These are phyloP conservation scores for Cyberlindnera galapagoensis DNA, from an alignment of 805 yeast genomes.

Conservation along the genomic window DNA sequence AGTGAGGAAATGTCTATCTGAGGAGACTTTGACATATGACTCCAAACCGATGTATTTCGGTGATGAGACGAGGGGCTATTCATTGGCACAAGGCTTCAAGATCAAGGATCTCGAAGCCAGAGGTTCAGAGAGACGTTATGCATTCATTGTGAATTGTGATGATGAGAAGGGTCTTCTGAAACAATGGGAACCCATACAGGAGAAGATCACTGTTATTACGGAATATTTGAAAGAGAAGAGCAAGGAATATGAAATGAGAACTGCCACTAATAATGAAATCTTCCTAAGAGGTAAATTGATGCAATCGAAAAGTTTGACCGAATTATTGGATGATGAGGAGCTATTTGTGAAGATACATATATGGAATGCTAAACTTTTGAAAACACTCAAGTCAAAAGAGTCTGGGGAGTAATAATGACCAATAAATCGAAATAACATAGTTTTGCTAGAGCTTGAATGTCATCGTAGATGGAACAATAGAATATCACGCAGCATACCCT, in stretches of 20 bases:
- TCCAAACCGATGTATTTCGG: slow-evolving; percentile 59
- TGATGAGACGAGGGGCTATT: slow-evolving; percentile 53
- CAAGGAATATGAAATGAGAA: slow-evolving; percentile 20
- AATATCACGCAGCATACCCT: too few species aligned
- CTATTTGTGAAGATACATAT: slow-evolving; percentile 54
- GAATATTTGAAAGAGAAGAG: slow-evolving; percentile 31
- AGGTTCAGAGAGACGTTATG: slow-evolving; percentile 67
- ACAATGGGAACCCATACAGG: slow-evolving; percentile 46
- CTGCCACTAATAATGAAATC: slow-evolving; percentile 34
- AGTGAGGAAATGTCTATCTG: slow-evolving; percentile 58
- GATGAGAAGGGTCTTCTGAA: slow-evolving; percentile 44
- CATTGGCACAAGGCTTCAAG: slow-evolving; percentile 55
- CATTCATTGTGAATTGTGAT: slow-evolving; percentile 52
- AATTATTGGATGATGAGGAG: slow-evolving; percentile 46
- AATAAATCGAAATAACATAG: too few species aligned
- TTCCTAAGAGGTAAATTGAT: slow-evolving; percentile 51
- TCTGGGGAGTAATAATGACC: neutral
- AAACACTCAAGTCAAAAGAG: slow-evolving; percentile 18
- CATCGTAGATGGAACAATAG: too few species aligned
- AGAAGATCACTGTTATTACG: slow-evolving; percentile 35
- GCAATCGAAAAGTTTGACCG: slow-evolving; percentile 48
- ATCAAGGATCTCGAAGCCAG: slow-evolving; percentile 59
- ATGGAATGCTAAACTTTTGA: slow-evolving; percentile 53
- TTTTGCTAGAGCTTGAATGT: too few species aligned
- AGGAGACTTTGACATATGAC: slow-evolving; percentile 56